A percentile compares a stretch with the other conserved stretches of the same genome.
Conservation (phyloP, 2,329 filamentous ascomycete species). For the Penicillium sp. region DNA sequence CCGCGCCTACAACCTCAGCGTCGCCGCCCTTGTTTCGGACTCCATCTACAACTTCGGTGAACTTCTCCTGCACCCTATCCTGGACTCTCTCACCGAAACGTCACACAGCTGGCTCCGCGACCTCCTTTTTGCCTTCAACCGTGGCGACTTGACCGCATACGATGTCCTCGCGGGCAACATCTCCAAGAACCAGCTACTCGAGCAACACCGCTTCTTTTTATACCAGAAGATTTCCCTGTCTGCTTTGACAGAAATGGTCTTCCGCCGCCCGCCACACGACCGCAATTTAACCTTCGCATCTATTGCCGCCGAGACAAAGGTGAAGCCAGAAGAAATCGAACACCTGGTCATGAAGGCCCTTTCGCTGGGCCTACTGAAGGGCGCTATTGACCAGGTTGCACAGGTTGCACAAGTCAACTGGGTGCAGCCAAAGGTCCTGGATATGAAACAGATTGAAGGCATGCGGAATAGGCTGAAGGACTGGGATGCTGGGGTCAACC, state of each 20-base stretch:
- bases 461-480: slow-evolving; percentile 89
- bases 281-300: slow-evolving; percentile 89
- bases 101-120: slow-evolving; percentile 88
- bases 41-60: slow-evolving; percentile 99
- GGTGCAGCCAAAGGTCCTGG: slow-evolving; percentile 98
- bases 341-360: slow-evolving; percentile 99
- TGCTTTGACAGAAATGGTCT: slow-evolving; percentile 92
- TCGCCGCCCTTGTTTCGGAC: slow-evolving; percentile 90
- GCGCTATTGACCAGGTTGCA: slow-evolving; percentile 95
- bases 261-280: slow-evolving; percentile 93
- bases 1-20: slow-evolving; percentile 88
- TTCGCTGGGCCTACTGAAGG: slow-evolving; percentile 84
- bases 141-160: slow-evolving; percentile 87
- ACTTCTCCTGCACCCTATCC: slow-evolving; percentile 94
- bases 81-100: slow-evolving; percentile 78
- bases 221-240: slow-evolving; percentile 98
- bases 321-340: slow-evolving; percentile 89
- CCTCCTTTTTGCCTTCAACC: slow-evolving; percentile 97
- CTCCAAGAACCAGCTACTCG: slow-evolving; percentile 76
- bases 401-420: slow-evolving; percentile 94
- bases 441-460: slow-evolving; percentile 90
- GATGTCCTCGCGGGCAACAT: slow-evolving; percentile 83
- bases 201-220: slow-evolving; percentile 79
- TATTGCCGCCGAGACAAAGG: slow-evolving; percentile 91
- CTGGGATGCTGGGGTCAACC: slow-evolving; percentile 95